Conservation (phyloP, 1,139 yeast species). For the Protomyces arabidopsidicola region DNA sequence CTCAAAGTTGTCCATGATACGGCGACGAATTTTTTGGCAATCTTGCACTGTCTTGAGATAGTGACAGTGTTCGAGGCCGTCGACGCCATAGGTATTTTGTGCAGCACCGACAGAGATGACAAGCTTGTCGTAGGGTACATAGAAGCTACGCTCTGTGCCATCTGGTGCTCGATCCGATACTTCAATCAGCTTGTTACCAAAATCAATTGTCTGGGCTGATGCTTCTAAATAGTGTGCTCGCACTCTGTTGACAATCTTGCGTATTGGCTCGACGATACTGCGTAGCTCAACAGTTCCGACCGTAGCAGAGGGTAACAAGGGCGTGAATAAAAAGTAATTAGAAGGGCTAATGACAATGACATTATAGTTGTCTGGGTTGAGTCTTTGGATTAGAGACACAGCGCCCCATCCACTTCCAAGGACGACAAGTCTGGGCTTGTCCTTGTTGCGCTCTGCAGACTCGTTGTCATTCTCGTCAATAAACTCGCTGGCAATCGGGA, state of each 20-base stretch:
- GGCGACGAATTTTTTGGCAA: conserved; percentile 51
- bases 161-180: conserved; percentile 52
- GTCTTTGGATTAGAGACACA: conserved; percentile 59
- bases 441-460: conserved; percentile 45
- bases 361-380: conserved; percentile 81
- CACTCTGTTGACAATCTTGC: conserved; percentile 61
- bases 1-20: conserved; percentile 45
- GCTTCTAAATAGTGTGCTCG: conserved; percentile 86
- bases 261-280: conserved; percentile 66
- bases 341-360: conserved; percentile 89
- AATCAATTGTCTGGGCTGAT: conserved; percentile 78
- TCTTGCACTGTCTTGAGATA: conserved; percentile 62
- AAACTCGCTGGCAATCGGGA: conserved; percentile 52
- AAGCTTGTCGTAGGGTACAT: conserved; percentile 60
- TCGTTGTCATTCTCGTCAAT: conserved; percentile 53
- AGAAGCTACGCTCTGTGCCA: conserved; percentile 53
- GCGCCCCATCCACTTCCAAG: conserved; percentile 97
- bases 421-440: conserved; percentile 81
- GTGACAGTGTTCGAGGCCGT: conserved; percentile 55
- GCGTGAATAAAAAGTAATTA: conserved; percentile 86
- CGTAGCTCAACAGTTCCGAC: conserved; percentile 89
- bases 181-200: conserved; percentile 56
- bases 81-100: conserved; percentile 61
- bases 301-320: conserved; percentile 86
- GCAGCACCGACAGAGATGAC: conserved; percentile 63